Conservation (phyloP, 1,284 basidiomycete genomes). For the Vanrija humicola region DNA sequence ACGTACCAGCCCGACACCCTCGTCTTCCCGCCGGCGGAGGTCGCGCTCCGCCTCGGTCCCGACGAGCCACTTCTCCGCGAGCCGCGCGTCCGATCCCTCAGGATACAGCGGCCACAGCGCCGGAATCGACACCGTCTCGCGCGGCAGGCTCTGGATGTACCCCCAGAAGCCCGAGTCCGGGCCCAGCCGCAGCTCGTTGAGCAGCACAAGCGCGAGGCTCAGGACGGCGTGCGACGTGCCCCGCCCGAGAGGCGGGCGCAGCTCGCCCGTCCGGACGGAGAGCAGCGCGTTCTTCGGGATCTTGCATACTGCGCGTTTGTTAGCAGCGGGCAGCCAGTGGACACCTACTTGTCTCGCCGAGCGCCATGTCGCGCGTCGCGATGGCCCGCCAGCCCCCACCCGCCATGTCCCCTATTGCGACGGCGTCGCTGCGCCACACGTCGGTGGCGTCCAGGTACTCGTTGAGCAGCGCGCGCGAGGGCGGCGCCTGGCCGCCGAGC, state of each 20-base stretch:
- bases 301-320: slow-evolving; percentile 33
- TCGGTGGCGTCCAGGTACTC: slow-evolving; percentile 21
- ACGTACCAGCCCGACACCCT: slow-evolving; percentile 38
- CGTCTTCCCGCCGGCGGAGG: slow-evolving; percentile 24
- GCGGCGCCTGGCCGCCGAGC: slow-evolving; percentile 9
- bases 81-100: slow-evolving; percentile 28
- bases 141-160: slow-evolving; percentile 48
- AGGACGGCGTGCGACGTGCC: slow-evolving; percentile 30
- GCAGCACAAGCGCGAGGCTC: slow-evolving; percentile 43
- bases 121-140: slow-evolving; percentile 33
- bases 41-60: slow-evolving; percentile 45
- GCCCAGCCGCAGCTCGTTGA: slow-evolving; percentile 46
- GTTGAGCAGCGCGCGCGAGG: slow-evolving; percentile 14
- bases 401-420: slow-evolving; percentile 21
- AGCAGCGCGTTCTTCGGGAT: slow-evolving; percentile 46
- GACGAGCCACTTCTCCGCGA: slow-evolving; percentile 29
- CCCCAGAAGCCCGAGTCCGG: slow-evolving; percentile 37
- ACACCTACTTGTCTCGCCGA: slow-evolving; percentile 20
- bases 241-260: slow-evolving; percentile 3
- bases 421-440: slow-evolving; percentile 6
- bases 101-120: slow-evolving; percentile 41
- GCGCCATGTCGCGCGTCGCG: slow-evolving; percentile 13
- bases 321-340: background rate
- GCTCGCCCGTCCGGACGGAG: slow-evolving; percentile 33
- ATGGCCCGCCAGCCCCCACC: slow-evolving; percentile 20